A percentile compares a stretch with the other conserved stretches of the same genome.
phyloP scores from a whole-genome alignment of 495 filamentous ascomycete species.

The Chaetomium tenue region DNA sequence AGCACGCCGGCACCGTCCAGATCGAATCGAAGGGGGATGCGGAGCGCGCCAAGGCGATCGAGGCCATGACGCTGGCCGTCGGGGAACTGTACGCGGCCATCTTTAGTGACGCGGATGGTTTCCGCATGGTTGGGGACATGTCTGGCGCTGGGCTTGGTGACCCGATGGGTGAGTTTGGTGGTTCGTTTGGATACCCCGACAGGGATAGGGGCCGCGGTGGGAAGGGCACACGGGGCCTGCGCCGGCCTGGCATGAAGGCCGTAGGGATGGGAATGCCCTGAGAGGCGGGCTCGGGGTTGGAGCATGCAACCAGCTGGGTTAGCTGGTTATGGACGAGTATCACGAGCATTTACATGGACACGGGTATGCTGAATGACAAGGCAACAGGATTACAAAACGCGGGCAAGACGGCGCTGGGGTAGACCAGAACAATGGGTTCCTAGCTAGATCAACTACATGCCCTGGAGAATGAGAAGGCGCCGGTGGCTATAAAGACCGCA shows the following conservation, averaged over 20 bases:
- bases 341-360: slow-evolving; percentile 5
- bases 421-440: not conserved
- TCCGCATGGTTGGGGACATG: slow-evolving; percentile 37
- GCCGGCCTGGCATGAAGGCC: not conserved
- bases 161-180: slow-evolving; percentile 13
- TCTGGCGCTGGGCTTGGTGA: slow-evolving; percentile 11
- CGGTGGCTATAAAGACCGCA: not conserved
- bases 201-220: not conserved
- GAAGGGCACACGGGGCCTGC: not conserved
- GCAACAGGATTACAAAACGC: not conserved
- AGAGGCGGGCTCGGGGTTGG: not conserved
- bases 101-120: slow-evolving; percentile 72
- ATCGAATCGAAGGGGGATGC: slow-evolving; percentile 72
- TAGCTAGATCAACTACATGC: not conserved
- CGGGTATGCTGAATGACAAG: not conserved
- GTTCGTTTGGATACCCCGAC: not conserved
- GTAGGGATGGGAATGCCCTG: not conserved
- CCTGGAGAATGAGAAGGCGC: not conserved
- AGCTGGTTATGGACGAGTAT: slow-evolving; percentile 7
- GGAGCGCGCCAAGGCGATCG: slow-evolving; percentile 69
- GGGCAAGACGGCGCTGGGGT: not conserved
- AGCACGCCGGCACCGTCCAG: slow-evolving; percentile 77
- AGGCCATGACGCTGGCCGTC: slow-evolving; percentile 69
- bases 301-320: not conserved
- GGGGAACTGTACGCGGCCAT: slow-evolving; percentile 61